Conservation (phyloP, 192 early-diverging fungal genomes). For the Geranomyces variabilis region DNA sequence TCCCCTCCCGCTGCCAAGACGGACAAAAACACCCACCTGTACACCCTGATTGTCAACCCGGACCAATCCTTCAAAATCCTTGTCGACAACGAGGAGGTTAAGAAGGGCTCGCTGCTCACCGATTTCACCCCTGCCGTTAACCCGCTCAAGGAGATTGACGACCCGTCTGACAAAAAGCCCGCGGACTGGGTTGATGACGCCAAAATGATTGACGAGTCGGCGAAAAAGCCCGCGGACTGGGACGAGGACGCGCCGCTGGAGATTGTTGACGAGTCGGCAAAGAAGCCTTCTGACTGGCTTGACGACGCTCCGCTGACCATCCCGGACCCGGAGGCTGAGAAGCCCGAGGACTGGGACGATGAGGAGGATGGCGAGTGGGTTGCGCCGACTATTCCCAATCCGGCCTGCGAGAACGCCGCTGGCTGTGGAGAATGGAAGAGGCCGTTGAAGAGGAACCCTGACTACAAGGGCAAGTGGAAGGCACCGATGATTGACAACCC, state of each 20-base stretch:
- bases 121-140: constrained; percentile 86
- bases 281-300: constrained; percentile 84
- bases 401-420: constrained; percentile 72
- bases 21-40: constrained; percentile 70
- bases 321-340: constrained; percentile 76
- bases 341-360: constrained; percentile 89
- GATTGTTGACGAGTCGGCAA: constrained; percentile 77
- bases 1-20: constrained; percentile 73
- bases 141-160: constrained; percentile 71
- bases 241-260: constrained; percentile 85
- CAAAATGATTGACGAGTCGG: constrained; percentile 80
- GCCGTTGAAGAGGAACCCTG: constrained; percentile 85
- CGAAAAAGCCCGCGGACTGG: constrained; percentile 79
- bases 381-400: constrained; percentile 77
- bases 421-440: constrained; percentile 84
- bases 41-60: constrained; percentile 82
- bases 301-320: constrained; percentile 75
- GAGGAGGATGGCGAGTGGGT: constrained; percentile 94
- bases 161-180: constrained; percentile 82
- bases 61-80: constrained; percentile 81
- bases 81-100: constrained; percentile 69
- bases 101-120: constrained; percentile 72
- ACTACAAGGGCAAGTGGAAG: constrained; percentile 90
- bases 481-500: constrained; percentile 89
- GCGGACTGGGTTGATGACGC: constrained; percentile 86